Conservation (phyloP, 2,329 filamentous ascomycete genomes). For the Cytospora piceae region DNA sequence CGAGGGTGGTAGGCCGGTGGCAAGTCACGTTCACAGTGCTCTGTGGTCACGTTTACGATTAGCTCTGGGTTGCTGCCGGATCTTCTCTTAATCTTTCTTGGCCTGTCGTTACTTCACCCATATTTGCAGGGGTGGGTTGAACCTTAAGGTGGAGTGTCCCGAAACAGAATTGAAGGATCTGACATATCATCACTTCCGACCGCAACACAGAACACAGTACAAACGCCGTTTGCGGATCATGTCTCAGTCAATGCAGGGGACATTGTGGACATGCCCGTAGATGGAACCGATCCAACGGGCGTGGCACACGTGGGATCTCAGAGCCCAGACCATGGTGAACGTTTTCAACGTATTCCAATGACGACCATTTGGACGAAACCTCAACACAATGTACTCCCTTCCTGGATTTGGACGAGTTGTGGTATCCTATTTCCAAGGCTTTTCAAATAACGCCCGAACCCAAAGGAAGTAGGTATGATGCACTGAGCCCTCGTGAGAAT, state of each 20-base stretch:
- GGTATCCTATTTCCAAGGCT: neutral
- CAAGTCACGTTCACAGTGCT: neutral
- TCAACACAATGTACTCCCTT: neutral
- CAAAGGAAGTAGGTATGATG: neutral
- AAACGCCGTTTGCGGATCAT: constrained; percentile 14
- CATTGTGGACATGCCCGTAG: constrained; percentile 6
- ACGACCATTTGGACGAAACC: neutral
- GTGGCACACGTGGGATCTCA: constrained; percentile 26
- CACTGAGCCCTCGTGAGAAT: neutral
- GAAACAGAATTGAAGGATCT: neutral
- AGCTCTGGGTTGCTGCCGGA: neutral
- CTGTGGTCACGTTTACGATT: neutral
- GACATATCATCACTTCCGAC: neutral
- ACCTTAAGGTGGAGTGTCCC: neutral
- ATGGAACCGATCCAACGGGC: constrained; percentile 25
- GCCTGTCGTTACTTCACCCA: neutral
- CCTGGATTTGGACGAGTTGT: neutral
- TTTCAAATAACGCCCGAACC: neutral
- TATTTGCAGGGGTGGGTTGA: neutral
- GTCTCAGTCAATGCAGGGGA: constrained; percentile 28
- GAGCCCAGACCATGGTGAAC: constrained; percentile 4
- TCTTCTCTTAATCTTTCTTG: neutral
- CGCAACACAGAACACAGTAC: neutral
- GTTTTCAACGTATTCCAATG: constrained; percentile 10
- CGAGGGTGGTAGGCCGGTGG: neutral